A percentile compares a stretch with the other conserved stretches of the same genome.
Evolutionary conservation across 257 asterid species (phyloP).

Genomic region (Agastache rugosa): DNA sequence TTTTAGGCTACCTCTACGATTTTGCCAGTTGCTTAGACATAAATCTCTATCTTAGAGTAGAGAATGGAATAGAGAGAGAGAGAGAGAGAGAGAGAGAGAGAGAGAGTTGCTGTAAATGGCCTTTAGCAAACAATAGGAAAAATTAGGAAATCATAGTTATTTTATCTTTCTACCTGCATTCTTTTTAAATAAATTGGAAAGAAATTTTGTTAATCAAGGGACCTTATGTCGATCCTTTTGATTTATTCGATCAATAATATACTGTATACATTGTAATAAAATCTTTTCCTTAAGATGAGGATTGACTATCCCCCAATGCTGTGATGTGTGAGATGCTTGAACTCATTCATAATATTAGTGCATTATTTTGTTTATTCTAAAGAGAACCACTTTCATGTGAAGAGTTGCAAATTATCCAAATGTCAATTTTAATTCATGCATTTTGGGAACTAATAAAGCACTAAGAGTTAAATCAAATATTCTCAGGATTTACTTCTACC

Average conservation of each 20-base stretch:
- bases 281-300: background rate
- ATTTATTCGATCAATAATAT: background rate
- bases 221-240: background rate
- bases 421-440: background rate
- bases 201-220: background rate
- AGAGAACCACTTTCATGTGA: background rate
- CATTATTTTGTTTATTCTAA: background rate
- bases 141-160: background rate
- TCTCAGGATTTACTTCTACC: constrained; percentile 5
- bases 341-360: background rate
- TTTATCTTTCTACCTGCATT: too few species aligned
- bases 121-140: constrained; percentile 9
- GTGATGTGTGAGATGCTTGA: constrained; percentile 2
- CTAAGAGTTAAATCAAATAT: background rate
- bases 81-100: background rate
- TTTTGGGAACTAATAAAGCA: constrained; percentile 7
- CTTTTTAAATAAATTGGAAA: background rate
- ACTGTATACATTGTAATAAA: background rate
- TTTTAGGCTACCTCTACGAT: background rate
- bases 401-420: background rate
- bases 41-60: background rate
- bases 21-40: background rate
- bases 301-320: background rate
- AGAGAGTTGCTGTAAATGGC: background rate
- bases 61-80: background rate